phyloP scores from a whole-genome alignment of 257 asterid genomes.

The Solanum tarijense region DNA sequence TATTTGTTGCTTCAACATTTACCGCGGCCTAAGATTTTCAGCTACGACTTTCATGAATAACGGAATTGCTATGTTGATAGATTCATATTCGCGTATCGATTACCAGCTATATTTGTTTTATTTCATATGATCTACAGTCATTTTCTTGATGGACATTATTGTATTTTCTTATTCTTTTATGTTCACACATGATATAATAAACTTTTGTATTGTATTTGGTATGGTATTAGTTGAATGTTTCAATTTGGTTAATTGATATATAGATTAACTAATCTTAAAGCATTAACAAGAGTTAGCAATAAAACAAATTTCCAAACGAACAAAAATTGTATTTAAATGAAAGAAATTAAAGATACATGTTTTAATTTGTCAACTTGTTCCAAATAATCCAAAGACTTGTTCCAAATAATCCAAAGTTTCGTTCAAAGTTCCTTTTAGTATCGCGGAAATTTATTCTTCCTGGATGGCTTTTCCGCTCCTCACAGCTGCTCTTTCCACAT shows the following conservation, averaged over 20 bases:
- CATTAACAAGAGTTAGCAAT: neutral
- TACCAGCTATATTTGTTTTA: neutral
- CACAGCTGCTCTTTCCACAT: neutral
- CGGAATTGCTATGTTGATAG: neutral
- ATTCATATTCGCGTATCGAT: neutral
- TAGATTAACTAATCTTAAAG: neutral
- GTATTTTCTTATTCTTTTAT: neutral
- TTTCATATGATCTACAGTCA: neutral
- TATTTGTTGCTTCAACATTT: slow-evolving; percentile 17
- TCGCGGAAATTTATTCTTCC: neutral
- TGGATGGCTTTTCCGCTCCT: neutral
- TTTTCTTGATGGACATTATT: neutral
- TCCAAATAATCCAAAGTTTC: neutral
- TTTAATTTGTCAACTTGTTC: neutral
- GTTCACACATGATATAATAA: neutral
- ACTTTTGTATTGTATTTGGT: neutral
- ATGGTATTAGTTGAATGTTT: neutral
- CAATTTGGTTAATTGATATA: neutral
- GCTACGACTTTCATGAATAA: neutral
- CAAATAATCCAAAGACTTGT: neutral
- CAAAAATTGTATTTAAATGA: neutral
- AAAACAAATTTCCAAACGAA: neutral
- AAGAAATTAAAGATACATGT: neutral
- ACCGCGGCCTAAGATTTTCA: neutral
- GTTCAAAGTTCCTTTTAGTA: neutral